Base-by-base conservation (phyloP, 495 filamentous ascomycete species). In the Hypoxylon crocopeplum region DNA sequence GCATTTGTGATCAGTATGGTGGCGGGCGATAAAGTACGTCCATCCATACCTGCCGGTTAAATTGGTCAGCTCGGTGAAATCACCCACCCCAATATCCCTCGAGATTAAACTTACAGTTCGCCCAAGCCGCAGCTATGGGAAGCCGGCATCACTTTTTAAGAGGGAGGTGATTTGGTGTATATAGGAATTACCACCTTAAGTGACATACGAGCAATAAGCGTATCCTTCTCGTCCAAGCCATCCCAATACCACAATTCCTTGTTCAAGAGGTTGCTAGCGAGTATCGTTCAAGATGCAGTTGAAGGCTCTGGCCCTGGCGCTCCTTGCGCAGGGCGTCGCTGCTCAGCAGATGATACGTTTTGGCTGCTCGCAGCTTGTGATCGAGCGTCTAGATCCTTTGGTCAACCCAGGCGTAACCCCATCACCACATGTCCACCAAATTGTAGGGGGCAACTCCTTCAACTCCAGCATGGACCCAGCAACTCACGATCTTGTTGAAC, bases 341-440 rank as follows among this genome's bases (percentile, higher is more conserved):
- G 56, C 65, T 11, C 71, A 74, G 45, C 64, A 67, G 50, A 70
- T 72, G 67, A 71, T 77, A 22, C 72, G 74, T n/a, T 77, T 77
- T 41, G 64, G 66, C 24, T 77, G 74, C 56, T 72, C 72, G 22
- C 72, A 75, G 49, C 69, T 75, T 29, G 69, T 71, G 16, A 62
- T 75, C 40, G 72, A 75, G 44, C 72, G 72, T 20, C 40, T 67
- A 15, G 72, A 75, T 25, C 72, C 72, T 6, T 56, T 75, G 21
- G 72, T 75, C 10, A 73, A 72, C 40, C 72, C 72, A 0, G 72
- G 72, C 3, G n/a, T 56, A 8, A 30, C 44, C 5, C 61, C 60
- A 32, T 67, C 70, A 53, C 69, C 70, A 17, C 72, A 75, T 30
- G 60, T 70, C 25, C 72, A 75, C 22, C 72, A 75, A 41, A 67